Percentiles rank a stretch among this genome's conserved stretches.
phyloP scores from a whole-genome alignment of 208 protist species.

The Trypanosoma theileri region DNA sequence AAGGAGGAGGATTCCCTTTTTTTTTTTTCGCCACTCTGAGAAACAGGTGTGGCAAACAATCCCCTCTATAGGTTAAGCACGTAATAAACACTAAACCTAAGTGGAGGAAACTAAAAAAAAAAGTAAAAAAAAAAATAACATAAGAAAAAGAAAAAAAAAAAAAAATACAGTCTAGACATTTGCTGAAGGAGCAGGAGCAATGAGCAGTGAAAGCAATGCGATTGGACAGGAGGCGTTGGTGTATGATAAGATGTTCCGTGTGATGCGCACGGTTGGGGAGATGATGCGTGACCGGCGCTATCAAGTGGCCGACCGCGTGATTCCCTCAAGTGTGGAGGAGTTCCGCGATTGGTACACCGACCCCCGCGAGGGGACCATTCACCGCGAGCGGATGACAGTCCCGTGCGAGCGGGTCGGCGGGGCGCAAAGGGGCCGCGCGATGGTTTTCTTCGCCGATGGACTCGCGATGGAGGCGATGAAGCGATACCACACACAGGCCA shows the following conservation, averaged over 20 bases:
- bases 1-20: constrained; percentile 4
- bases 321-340: constrained; percentile 54
- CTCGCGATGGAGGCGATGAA: constrained; percentile 71
- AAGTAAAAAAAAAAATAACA: neutral
- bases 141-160: neutral
- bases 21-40: neutral
- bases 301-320: constrained; percentile 47
- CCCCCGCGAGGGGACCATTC: constrained; percentile 35
- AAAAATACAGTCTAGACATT: no score
- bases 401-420: constrained; percentile 59
- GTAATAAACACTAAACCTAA: no score
- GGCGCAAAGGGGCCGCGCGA: constrained; percentile 43
- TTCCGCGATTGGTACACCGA: constrained; percentile 71
- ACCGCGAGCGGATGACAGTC: constrained; percentile 85
- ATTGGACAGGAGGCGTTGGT: constrained; percentile 75
- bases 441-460: constrained; percentile 73
- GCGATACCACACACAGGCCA: constrained; percentile 45
- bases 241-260: constrained; percentile 77
- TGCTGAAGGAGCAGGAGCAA: neutral
- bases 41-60: neutral
- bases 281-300: constrained; percentile 89
- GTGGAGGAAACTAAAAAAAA: no score
- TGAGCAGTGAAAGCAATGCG: constrained; percentile 33
- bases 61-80: no score
- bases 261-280: constrained; percentile 74